Evolutionary conservation across 257 asterid species (phyloP), one percentile per base, ranked within the genome.

Genomic region (Solanum rostratum): DNA sequence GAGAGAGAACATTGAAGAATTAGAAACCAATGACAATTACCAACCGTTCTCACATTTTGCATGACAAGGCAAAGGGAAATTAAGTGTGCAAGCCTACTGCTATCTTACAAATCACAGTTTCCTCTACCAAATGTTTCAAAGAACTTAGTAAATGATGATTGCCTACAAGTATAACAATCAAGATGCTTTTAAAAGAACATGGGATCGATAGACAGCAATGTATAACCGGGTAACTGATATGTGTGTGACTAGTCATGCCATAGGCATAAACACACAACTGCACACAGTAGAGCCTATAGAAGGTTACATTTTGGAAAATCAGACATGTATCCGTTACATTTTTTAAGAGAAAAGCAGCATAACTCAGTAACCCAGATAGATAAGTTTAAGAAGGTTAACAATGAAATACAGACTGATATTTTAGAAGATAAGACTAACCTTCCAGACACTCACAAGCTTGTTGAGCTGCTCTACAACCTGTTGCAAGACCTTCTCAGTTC

Each of bases 391-490:
- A 82, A 63, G 45, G 19, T 65, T 27, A 19, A 49, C 53, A 46
- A 68, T 16, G 19, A 79, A 86, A 82, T 68, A 85, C 84, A 74
- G 73, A 6, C 29, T 63, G 52, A 50, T 59, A 71, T 50, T 30
- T 57, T 33, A 43, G 22, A 53, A 27, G 62, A 74, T 37, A 45
- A 29, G 24, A 41, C 85, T 78, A 45, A 92, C 98, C 96, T 91
- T 93, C 87, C 91, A 87, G 85, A 93, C 97, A 87, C 91, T 92
- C 87, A 92, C 97, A 71, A 95, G 97, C 90, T 94, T 94, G 89
- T 94, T 91, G 60, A 94, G 94, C 74, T 94, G 98, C 83, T 91
- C 95, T 52, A 94, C 95, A 54, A 94, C 97, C 90, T 93, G 98
- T 85, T 87, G 92, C 90, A 95, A 45, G 80, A 91, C 83, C 70